Evolutionary conservation across 192 early-diverging fungal species (phyloP).

Genomic region (Podila verticillata): DNA sequence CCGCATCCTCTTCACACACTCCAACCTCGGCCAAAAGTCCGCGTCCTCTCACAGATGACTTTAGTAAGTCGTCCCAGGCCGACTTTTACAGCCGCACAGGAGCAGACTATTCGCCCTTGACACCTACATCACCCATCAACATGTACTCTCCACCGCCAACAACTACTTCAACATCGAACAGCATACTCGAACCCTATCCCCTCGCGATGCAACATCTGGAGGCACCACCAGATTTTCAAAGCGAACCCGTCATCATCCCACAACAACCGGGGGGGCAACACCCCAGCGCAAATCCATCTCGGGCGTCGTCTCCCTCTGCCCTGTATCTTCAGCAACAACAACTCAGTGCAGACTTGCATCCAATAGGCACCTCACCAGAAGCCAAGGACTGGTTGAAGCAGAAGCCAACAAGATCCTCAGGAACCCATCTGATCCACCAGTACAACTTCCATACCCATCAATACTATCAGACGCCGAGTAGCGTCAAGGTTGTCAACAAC

Average conservation of each 20-base stretch:
- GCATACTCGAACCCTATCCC: constrained; percentile 4
- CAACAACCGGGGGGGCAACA: not conserved
- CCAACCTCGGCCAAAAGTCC: not conserved
- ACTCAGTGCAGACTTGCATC: constrained; percentile 10
- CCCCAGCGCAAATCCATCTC: not conserved
- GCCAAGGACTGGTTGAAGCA: constrained; percentile 49
- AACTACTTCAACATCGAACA: constrained; percentile 6
- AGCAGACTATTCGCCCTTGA: constrained; percentile 13
- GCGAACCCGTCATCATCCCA: constrained; percentile 9
- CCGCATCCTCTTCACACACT: not conserved
- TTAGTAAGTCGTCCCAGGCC: constrained; percentile 5
- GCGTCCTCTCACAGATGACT: not conserved
- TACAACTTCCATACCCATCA: constrained; percentile 36
- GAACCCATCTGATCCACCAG: constrained; percentile 31
- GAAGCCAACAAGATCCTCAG: constrained; percentile 34
- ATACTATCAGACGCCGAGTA: constrained; percentile 25
- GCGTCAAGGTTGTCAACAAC: constrained; percentile 4
- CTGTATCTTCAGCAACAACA: constrained; percentile 13
- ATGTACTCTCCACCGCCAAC: constrained; percentile 12
- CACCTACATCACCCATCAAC: constrained; percentile 12
- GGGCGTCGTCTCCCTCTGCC: constrained; percentile 1
- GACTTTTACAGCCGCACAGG: constrained; percentile 23
- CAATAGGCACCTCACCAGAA: constrained; percentile 34
- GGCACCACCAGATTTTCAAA: not conserved
- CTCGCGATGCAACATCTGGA: not conserved